These are phyloP conservation scores for Ustilago nuda DNA, from an alignment of 1,284 basidiomycete genomes.

Conservation along the genomic window DNA sequence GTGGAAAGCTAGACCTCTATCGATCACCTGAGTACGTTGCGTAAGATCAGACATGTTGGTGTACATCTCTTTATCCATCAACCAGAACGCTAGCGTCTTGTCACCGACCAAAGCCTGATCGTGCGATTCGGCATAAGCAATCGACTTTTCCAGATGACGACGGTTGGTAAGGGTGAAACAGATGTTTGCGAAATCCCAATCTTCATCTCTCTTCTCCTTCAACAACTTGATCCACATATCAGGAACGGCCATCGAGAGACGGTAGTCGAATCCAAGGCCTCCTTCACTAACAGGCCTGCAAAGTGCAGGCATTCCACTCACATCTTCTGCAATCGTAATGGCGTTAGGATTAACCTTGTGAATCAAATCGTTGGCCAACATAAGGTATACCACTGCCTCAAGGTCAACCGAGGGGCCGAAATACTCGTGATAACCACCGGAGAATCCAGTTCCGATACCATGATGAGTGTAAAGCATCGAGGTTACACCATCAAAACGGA, in stretches of 20 bases:
- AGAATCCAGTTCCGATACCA: slow-evolving; percentile 96
- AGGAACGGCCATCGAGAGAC: slow-evolving; percentile 95
- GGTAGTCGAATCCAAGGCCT: slow-evolving; percentile 96
- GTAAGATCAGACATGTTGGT: slow-evolving; percentile 86
- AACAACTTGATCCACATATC: slow-evolving; percentile 99
- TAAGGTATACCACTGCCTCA: slow-evolving; percentile 92
- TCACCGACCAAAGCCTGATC: slow-evolving; percentile 98
- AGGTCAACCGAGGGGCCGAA: slow-evolving; percentile 86
- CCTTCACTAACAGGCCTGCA: slow-evolving; percentile 83
- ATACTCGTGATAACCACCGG: slow-evolving; percentile 97
- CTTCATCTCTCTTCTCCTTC: slow-evolving; percentile 87
- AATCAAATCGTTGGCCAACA: slow-evolving; percentile 94
- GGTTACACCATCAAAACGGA: slow-evolving; percentile 97
- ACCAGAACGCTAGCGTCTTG: slow-evolving; percentile 92
- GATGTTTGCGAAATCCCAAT: slow-evolving; percentile 90
- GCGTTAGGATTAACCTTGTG: slow-evolving; percentile 82
- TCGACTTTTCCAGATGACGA: slow-evolving; percentile 87
- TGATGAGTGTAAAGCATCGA: slow-evolving; percentile 98
- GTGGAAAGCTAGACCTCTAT: slow-evolving; percentile 90
- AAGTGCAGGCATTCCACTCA: slow-evolving; percentile 96
- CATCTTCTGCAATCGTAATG: slow-evolving; percentile 96
- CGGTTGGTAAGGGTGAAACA: slow-evolving; percentile 91
- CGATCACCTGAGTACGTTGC: slow-evolving; percentile 85
- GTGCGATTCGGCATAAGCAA: slow-evolving; percentile 95
- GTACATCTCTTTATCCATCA: slow-evolving; percentile 99